Conservation (phyloP, 768 basidiomycete species). For the Trichaptum fuscoviolaceum region DNA sequence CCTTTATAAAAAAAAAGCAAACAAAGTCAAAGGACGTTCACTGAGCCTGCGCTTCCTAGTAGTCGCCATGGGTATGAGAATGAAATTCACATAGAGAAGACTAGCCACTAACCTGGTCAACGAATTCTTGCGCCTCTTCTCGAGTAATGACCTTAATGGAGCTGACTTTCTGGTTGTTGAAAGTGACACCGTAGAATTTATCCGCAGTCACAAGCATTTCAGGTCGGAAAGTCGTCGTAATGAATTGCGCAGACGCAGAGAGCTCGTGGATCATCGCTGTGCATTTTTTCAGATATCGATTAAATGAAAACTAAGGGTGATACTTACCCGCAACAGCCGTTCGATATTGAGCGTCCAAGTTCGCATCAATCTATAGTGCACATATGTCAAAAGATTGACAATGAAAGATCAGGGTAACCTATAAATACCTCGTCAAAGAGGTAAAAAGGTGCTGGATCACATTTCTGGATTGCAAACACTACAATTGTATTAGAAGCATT, state of each 20-base stretch:
- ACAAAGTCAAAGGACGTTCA: constrained; percentile 15
- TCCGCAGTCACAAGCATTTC: constrained; percentile 96
- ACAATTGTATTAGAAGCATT: constrained; percentile 13
- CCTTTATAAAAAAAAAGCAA: background rate
- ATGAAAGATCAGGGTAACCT: background rate
- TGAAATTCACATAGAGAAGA: background rate
- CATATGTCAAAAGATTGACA: constrained; percentile 1
- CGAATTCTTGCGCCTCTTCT: constrained; percentile 91
- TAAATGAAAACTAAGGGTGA: background rate
- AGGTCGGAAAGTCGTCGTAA: constrained; percentile 96
- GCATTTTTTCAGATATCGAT: background rate
- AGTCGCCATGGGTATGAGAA: constrained; percentile 3
- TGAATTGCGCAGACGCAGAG: constrained; percentile 85
- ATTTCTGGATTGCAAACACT: constrained; percentile 99
- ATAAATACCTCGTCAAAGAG: constrained; percentile 85
- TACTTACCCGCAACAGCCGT: constrained; percentile 89
- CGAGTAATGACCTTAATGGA: constrained; percentile 82
- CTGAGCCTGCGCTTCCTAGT: constrained; percentile 46
- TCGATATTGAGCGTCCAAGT: constrained; percentile 94
- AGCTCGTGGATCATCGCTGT: constrained; percentile 92
- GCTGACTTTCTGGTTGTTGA: constrained; percentile 93
- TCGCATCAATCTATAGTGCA: constrained; percentile 78
- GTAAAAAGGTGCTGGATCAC: constrained; percentile 98
- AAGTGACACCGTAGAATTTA: constrained; percentile 95
- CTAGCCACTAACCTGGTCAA: constrained; percentile 63